Percentiles rank a stretch among this genome's conserved stretches.
phyloP scores from a whole-genome alignment of 2,329 filamentous ascomycete species.

The Phoma sp. region DNA sequence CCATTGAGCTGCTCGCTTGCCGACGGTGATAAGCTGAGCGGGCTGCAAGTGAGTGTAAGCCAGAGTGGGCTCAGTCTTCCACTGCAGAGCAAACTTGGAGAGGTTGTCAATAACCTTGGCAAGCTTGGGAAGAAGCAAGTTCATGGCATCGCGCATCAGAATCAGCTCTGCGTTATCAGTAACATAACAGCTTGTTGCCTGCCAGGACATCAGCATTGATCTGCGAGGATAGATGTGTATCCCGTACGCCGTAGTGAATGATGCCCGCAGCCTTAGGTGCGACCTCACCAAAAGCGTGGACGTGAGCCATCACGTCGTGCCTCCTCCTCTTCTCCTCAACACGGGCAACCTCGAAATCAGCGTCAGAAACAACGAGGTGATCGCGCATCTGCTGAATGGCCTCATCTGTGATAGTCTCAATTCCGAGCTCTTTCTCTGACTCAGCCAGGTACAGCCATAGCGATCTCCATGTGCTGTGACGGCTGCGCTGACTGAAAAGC shows the following conservation, averaged over 20 bases:
- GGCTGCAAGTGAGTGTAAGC: conserved; percentile 78
- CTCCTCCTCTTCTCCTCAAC: conserved; percentile 61
- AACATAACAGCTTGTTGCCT: conserved; percentile 37
- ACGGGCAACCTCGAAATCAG: conserved; percentile 55
- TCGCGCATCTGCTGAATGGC: conserved; percentile 56
- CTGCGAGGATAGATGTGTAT: conserved; percentile 45
- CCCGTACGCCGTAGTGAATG: conserved; percentile 71
- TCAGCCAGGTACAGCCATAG: conserved; percentile 88
- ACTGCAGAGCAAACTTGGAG: conserved; percentile 71
- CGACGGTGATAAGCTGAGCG: conserved; percentile 69
- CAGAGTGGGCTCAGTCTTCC: conserved; percentile 74
- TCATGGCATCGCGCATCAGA: conserved; percentile 74
- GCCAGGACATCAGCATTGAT: conserved; percentile 67
- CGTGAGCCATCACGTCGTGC: conserved; percentile 71
- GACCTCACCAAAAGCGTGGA: conserved; percentile 74
- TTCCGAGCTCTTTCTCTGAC: conserved; percentile 78
- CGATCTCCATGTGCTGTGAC: conserved; percentile 80
- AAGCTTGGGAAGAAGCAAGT: conserved; percentile 77
- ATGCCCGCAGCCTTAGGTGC: conserved; percentile 81
- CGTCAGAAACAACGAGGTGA: conserved; percentile 53
- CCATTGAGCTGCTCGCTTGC: conserved; percentile 74
- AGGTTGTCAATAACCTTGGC: conserved; percentile 81
- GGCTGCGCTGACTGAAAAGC: conserved; percentile 78
- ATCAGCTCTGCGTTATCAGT: conserved; percentile 55
- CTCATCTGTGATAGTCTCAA: conserved; percentile 72